These are phyloP conservation scores for Thermothielavioides terrestris DNA, from an alignment of 495 filamentous ascomycete genomes.

Conservation along the genomic window DNA sequence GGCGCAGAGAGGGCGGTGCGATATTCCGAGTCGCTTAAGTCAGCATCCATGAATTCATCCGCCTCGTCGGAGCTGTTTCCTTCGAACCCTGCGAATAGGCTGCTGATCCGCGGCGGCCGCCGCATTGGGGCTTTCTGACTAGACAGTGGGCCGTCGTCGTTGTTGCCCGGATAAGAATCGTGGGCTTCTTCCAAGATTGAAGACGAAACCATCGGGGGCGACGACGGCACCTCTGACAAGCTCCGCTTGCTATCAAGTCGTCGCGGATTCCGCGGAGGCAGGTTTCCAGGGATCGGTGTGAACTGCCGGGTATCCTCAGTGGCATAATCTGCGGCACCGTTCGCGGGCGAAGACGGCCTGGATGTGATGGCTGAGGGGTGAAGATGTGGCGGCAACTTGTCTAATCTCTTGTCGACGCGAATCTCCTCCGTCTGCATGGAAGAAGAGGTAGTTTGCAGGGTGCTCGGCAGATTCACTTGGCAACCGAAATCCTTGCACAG, in stretches of 20 bases:
- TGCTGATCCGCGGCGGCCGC: conserved; percentile 66
- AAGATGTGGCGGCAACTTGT: conserved; percentile 67
- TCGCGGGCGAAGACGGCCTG: conserved; percentile 43
- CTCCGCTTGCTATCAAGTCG: conserved; percentile 39
- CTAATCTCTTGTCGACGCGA: conserved; percentile 61
- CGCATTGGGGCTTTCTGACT: conserved; percentile 52
- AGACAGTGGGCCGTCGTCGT: conserved; percentile 69
- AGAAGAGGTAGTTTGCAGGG: conserved; percentile 48
- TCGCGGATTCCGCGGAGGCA: conserved; percentile 45
- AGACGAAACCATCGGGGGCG: conserved; percentile 30
- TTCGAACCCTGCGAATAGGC: conserved; percentile 77
- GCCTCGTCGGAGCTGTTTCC: conserved; percentile 48
- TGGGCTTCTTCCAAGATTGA: conserved; percentile 29
- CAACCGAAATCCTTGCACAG: conserved; percentile 49
- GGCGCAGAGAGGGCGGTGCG: conserved; percentile 57
- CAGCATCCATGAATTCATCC: conserved; percentile 50
- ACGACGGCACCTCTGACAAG: conserved; percentile 39
- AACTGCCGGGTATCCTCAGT: conserved; percentile 34
- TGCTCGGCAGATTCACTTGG: conserved; percentile 38
- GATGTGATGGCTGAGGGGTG: conserved; percentile 62
- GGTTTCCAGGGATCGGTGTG: conserved; percentile 41
- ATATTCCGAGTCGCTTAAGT: conserved; percentile 57
- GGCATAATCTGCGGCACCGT: conserved; percentile 16
- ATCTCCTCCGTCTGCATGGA: conserved; percentile 90
- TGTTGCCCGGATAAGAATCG: conserved; percentile 71